Evolutionary conservation across 208 protist genomes (phyloP), one percentile per base, ranked within the genome.

Genomic region (Herpetomonas muscarum): DNA sequence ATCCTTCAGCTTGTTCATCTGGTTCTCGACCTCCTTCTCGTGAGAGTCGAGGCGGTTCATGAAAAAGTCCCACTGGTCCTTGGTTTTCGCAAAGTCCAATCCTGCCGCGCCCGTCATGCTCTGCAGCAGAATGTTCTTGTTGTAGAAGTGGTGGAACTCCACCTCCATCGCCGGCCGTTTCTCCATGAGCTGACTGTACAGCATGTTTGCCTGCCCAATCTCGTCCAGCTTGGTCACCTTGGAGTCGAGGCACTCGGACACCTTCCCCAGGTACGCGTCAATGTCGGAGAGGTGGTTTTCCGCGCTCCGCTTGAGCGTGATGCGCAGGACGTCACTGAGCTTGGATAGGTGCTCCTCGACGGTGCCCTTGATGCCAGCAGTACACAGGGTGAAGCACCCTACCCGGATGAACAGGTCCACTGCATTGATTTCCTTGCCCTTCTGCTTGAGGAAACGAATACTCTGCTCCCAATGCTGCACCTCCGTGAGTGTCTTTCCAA

Each of bases 381-480:
- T 97, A 54, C 89, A 96, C 12, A 98, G 72, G 17, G 81, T 95
- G 62, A 98, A 85, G 82, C 96, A 98, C 22, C 62, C 67, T 52
- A 97, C 93, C 54, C 91, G 90, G 60, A 97, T 89, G 57, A 87
- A 85, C 36, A 97, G 81, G 7, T 98, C 94, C 57, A 98, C 81
- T 36, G 79, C 55, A 66, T 97, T 96, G 50, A 96, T 93, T 55
- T 98, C 94, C 72, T 96, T 95, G 25, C 88, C 90, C 65, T 97
- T 97, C 57, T 94, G 76, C 74, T 98, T 98, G 13, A 99, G 74
- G 51, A 98, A 67, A 9, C 90, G 88, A 55, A 98, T 92, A 63
- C 96, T 97, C 68, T 90, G 80, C 69, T 99, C 96, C 89, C 87
- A 99, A 55, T 98, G 90, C 52, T 85, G 79, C n/a, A 96, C 90